Conservation (phyloP, 805 yeast genomes). For the Candida tammaniensis region DNA sequence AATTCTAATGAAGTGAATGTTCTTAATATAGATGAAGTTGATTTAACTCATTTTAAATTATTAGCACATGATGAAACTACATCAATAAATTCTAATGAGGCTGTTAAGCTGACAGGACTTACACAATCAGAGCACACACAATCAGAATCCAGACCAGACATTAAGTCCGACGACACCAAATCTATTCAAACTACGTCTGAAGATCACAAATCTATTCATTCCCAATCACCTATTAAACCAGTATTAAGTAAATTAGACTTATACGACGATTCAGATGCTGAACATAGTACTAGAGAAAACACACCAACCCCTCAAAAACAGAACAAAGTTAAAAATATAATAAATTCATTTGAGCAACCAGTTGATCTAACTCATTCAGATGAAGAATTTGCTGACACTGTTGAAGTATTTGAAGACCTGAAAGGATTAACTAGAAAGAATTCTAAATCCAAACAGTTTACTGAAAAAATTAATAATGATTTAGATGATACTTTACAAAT, state of each 20-base stretch:
- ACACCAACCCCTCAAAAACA: conserved; percentile 1
- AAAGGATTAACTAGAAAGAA: conserved; percentile 21
- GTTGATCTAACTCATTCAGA: conserved; percentile 8
- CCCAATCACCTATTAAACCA: no score
- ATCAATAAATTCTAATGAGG: conserved; percentile 9
- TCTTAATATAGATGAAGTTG: conserved; percentile 23
- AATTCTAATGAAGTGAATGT: conserved; percentile 34
- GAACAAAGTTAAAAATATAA: conserved; percentile 3
- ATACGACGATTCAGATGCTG: conserved; percentile 1
- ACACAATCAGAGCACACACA: no score
- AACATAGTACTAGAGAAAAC: no score
- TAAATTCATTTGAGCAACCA: conserved; percentile 5
- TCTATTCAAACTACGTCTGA: background rate
- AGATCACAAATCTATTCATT: background rate
- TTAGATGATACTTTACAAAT: conserved; percentile 37
- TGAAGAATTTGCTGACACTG: conserved; percentile 15
- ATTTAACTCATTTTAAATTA: conserved; percentile 18
- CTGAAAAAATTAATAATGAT: conserved; percentile 29
- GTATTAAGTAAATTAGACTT: background rate
- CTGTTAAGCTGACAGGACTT: conserved; percentile 8
- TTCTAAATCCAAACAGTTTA: conserved; percentile 33
- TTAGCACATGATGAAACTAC: conserved; percentile 9
- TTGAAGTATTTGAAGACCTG: no score
- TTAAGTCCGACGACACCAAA: background rate
- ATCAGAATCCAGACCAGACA: background rate